These are phyloP conservation scores for Pholiota molesta DNA, from an alignment of 768 basidiomycete species.

Conservation along the genomic window DNA sequence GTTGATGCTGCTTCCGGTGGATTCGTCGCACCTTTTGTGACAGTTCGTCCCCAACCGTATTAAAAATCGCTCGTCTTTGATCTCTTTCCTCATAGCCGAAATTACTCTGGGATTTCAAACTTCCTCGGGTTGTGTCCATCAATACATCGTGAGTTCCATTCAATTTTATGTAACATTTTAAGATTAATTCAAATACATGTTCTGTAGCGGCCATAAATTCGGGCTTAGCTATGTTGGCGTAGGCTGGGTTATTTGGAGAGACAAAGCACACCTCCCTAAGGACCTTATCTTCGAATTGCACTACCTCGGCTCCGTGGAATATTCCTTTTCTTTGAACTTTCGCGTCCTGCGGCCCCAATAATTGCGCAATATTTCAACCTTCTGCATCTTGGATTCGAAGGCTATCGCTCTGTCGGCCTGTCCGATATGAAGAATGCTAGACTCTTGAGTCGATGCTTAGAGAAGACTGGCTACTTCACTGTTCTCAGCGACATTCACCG, in stretches of 20 bases:
- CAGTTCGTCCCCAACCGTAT: constrained; percentile 22
- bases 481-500: constrained; percentile 62
- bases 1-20: constrained; percentile 70
- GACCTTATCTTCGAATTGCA: constrained; percentile 74
- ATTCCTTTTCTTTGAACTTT: constrained; percentile 75
- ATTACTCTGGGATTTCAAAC: constrained; percentile 64
- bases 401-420: constrained; percentile 51
- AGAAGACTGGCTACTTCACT: constrained; percentile 53
- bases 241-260: constrained; percentile 74
- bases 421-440: constrained; percentile 65
- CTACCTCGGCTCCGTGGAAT: constrained; percentile 63
- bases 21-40: constrained; percentile 68
- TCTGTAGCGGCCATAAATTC: constrained; percentile 65
- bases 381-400: constrained; percentile 60
- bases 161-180: constrained; percentile 35
- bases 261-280: constrained; percentile 65
- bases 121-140: constrained; percentile 64
- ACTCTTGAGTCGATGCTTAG: constrained; percentile 62
- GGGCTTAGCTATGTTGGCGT: constrained; percentile 59
- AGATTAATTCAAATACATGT: constrained; percentile 37
- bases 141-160: constrained; percentile 48
- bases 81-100: constrained; percentile 43
- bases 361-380: constrained; percentile 69
- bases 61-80: background rate
- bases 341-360: constrained; percentile 64